Conservation (phyloP, 306 rosid genomes). For the Sophora flavescens region DNA sequence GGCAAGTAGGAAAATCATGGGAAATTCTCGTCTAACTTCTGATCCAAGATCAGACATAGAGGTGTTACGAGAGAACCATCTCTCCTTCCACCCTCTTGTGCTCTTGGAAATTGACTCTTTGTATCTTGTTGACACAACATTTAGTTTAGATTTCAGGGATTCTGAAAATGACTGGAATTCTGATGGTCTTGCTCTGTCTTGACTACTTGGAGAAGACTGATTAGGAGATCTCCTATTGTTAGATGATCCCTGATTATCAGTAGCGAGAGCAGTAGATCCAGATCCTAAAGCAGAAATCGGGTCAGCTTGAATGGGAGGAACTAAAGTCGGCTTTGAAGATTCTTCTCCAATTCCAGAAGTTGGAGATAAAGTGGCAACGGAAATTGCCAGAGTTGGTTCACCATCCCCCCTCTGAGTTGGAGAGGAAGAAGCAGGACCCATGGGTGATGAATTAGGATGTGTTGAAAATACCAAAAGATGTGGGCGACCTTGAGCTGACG, state of each 20-base stretch:
- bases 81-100: no score
- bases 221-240: no score
- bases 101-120: no score
- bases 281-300: constrained; percentile 71
- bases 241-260: constrained; percentile 65
- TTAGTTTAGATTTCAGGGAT: no score
- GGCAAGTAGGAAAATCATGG: no score
- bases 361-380: constrained; percentile 55
- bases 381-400: constrained; percentile 63
- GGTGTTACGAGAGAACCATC: no score
- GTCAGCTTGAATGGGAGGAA: constrained; percentile 57
- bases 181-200: no score
- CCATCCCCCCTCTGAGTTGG: constrained; percentile 73
- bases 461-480: constrained; percentile 84
- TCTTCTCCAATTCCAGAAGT: constrained; percentile 66
- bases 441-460: constrained; percentile 72
- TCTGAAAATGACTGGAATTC: no score
- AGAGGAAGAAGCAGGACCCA: constrained; percentile 68
- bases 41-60: no score
- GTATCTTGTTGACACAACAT: no score
- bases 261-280: constrained; percentile 56
- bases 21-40: no score
- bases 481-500: constrained; percentile 88
- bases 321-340: constrained; percentile 56
- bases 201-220: no score